Conservation (phyloP, 2,329 filamentous ascomycete genomes). For the Juglanconis sp. region DNA sequence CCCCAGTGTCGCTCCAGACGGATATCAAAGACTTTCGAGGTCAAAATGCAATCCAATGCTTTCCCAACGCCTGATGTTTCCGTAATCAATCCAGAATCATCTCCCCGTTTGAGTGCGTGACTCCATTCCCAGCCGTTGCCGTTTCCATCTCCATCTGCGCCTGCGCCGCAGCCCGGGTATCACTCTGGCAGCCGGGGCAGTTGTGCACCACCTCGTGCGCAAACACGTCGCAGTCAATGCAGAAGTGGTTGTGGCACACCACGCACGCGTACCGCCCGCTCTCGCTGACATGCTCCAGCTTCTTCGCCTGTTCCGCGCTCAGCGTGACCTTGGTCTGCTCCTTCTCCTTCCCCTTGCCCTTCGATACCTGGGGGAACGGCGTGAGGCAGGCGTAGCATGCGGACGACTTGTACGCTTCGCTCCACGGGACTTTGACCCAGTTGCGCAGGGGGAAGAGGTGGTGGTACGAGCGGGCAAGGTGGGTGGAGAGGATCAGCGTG, state of each 20-base stretch:
- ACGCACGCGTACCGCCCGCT: conserved; percentile 85
- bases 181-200: conserved; percentile 81
- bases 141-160: neutral
- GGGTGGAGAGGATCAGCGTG: conserved; percentile 90
- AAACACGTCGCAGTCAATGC: conserved; percentile 96
- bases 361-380: conserved; percentile 58
- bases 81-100: conserved; percentile 42
- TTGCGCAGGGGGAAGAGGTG: conserved; percentile 87
- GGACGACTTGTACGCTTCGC: conserved; percentile 56
- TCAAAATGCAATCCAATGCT: neutral
- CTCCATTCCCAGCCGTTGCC: conserved; percentile 7
- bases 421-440: conserved; percentile 88
- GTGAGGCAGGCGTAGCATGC: conserved; percentile 78
- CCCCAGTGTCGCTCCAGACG: neutral
- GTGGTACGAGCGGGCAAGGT: conserved; percentile 88
- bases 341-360: conserved; percentile 16
- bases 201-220: conserved; percentile 94
- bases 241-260: conserved; percentile 87
- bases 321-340: conserved; percentile 16
- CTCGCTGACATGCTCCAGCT: conserved; percentile 69
- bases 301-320: conserved; percentile 20
- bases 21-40: neutral
- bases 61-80: neutral
- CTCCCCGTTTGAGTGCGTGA: conserved; percentile 33
- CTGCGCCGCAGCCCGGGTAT: conserved; percentile 31